Base-by-base conservation (phyloP, 2,329 filamentous ascomycete species). In the Cytospora paraplurivora region DNA sequence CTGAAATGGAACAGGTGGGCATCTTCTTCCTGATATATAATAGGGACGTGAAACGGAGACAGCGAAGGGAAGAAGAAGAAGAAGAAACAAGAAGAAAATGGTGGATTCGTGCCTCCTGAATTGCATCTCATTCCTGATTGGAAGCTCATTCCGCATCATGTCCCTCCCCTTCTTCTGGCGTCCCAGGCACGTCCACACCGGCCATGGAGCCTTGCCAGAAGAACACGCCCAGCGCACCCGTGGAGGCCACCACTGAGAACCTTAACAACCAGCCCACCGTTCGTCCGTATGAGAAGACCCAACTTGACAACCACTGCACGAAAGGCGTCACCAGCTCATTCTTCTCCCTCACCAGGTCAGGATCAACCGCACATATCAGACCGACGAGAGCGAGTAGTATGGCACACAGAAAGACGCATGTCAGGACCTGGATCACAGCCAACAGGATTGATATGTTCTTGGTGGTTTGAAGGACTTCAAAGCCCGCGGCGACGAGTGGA, bases 361-460 rank as follows among this genome's bases (percentile, higher is more conserved):
- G 58, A 35, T 60, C 59, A 21, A 66, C 41, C 10, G 58, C 56
- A 21, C 64, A 66, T 27, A 66, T 64, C 8, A 66, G n/a, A 1
- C 64, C 62, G 38, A 64, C 27, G 10, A 66, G 54, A 7, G 57
- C 55, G 32, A 66, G 57, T 21, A 66, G 58, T 50, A 66, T 60
- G 10, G 64, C 41, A 12, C 50, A 38, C 13, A 66, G 50, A 41
- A 62, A 56, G 21, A 62, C 57, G 27, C 57, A 61, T n/a, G 64
- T 66, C 5, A 64, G 27, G 41, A 66, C 64, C 34, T 66, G 57
- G 11, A 66, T 64, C 54, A 51, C 61, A 34, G 64, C 64, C 19
- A 64, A 58, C 7, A 66, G 64, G 44, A 66, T 64, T n/a, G 64
- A 66, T 10, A 66, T 64, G 44, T 66, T 57, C 54, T 64, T 66